phyloP scores from a whole-genome alignment of 495 filamentous ascomycete genomes.

The Entonaema liquescens region DNA sequence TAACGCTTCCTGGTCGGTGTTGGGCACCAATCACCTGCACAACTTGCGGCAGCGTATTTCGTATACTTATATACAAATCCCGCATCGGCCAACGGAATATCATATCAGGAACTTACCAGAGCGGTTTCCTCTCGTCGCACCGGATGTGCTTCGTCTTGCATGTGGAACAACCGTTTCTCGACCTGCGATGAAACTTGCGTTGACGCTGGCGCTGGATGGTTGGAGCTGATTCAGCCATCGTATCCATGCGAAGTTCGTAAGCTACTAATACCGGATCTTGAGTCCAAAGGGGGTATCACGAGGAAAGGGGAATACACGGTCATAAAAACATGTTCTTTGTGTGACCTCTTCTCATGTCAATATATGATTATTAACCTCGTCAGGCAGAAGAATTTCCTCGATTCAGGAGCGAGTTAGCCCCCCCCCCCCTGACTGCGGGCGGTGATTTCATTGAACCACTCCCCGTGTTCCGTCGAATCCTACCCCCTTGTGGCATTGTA shows the following conservation, averaged over 20 bases:
- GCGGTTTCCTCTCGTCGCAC: slow-evolving; percentile 47
- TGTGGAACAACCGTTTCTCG: slow-evolving; percentile 43
- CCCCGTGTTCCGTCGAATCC: slow-evolving; percentile 20
- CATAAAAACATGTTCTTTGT: slow-evolving; percentile 10
- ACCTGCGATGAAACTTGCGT: slow-evolving; percentile 46
- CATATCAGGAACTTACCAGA: slow-evolving; percentile 44
- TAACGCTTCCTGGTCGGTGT: slow-evolving; percentile 18
- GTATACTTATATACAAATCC: slow-evolving; percentile 26
- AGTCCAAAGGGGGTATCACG: slow-evolving; percentile 10
- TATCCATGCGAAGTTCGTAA: slow-evolving; percentile 14
- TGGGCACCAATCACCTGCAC: slow-evolving; percentile 36
- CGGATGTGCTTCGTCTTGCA: slow-evolving; percentile 48
- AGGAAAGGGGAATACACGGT: slow-evolving; percentile 6
- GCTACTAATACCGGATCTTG: background rate
- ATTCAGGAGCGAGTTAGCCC: background rate
- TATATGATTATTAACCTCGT: slow-evolving; percentile 30
- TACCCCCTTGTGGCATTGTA: slow-evolving; percentile 31
- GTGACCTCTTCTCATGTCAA: slow-evolving; percentile 20
- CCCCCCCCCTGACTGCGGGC: slow-evolving; percentile 10
- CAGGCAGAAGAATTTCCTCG: slow-evolving; percentile 36
- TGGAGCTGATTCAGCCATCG: slow-evolving; percentile 34
- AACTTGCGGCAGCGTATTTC: slow-evolving; percentile 12
- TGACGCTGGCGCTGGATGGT: slow-evolving; percentile 42
- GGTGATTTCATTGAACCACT: slow-evolving; percentile 38
- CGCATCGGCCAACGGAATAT: slow-evolving; percentile 10